Conservation (phyloP, 371 early-diverging fungal species). For the Mucor indicus region DNA sequence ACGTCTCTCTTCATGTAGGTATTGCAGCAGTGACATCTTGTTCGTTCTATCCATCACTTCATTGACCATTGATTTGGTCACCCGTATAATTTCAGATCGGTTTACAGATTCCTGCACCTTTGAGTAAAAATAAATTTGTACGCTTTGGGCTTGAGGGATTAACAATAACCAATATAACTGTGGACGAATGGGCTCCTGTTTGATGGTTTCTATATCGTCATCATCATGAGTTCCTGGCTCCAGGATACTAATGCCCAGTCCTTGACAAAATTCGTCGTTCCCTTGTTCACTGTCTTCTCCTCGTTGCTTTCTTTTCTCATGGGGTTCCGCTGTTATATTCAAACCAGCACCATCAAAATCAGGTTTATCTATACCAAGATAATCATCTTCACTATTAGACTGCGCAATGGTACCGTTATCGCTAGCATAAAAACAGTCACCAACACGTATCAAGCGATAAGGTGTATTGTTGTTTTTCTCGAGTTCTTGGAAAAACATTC, state of each 20-base stretch:
- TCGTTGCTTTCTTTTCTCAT: not conserved
- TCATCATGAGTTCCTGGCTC: constrained; percentile 25
- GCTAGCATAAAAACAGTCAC: constrained; percentile 60
- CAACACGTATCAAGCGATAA: constrained; percentile 54
- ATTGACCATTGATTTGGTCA: constrained; percentile 55
- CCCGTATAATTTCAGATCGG: constrained; percentile 54
- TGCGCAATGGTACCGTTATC: constrained; percentile 30
- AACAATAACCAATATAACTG: constrained; percentile 68
- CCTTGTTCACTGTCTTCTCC: constrained; percentile 2
- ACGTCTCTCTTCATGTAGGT: constrained; percentile 62
- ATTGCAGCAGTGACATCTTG: constrained; percentile 59
- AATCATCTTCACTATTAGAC: not conserved
- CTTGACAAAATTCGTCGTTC: constrained; percentile 44
- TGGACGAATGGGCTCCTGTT: constrained; percentile 7
- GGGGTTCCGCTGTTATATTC: constrained; percentile 9
- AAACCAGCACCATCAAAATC: constrained; percentile 13
- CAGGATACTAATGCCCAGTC: constrained; percentile 45
- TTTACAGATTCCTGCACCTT: constrained; percentile 56
- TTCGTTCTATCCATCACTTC: constrained; percentile 69
- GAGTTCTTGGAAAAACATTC: constrained; percentile 59
- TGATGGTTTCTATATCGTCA: constrained; percentile 2
- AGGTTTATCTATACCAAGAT: too few species aligned
- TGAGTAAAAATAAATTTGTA: constrained; percentile 72
- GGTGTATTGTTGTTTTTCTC: constrained; percentile 45
- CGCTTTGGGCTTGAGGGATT: constrained; percentile 18